Conservation (phyloP, 768 basidiomycete species). For the Pleurotus tuoliensis region DNA sequence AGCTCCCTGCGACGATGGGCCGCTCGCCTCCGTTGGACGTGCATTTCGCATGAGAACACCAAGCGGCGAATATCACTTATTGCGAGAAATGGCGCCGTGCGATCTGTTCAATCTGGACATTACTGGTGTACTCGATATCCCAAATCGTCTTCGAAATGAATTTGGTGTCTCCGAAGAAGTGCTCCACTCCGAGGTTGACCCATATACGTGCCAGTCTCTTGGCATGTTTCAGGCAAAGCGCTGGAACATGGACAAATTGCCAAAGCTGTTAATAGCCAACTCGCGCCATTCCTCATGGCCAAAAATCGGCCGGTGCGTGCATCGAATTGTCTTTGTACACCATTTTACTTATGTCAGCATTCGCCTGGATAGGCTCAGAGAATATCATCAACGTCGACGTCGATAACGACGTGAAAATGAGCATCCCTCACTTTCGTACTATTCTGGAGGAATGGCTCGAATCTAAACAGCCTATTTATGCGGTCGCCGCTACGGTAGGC, state of each 20-base stretch:
- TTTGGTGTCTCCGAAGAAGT: slow-evolving; percentile 29
- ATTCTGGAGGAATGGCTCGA: slow-evolving; percentile 25
- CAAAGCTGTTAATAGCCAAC: slow-evolving; percentile 22
- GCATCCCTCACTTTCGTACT: slow-evolving; percentile 21
- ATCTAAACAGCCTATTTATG: slow-evolving; percentile 32
- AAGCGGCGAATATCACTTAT: slow-evolving; percentile 17
- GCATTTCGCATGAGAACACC: slow-evolving; percentile 28
- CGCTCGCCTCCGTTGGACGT: slow-evolving; percentile 26
- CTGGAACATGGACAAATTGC: slow-evolving; percentile 18
- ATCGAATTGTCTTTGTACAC: not conserved
- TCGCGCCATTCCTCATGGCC: slow-evolving; percentile 47
- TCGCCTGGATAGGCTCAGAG: slow-evolving; percentile 38
- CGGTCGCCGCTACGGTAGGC: slow-evolving; percentile 40
- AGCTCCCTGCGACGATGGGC: slow-evolving; percentile 25
- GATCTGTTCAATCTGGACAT: slow-evolving; percentile 38
- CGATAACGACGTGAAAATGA: slow-evolving; percentile 32
- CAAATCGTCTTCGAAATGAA: slow-evolving; percentile 25
- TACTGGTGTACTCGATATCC: slow-evolving; percentile 29
- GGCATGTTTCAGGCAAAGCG: slow-evolving; percentile 27
- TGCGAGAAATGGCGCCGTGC: slow-evolving; percentile 29
- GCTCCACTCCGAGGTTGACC: slow-evolving; percentile 24
- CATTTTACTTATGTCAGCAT: slow-evolving; percentile 21
- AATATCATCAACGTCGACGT: slow-evolving; percentile 32
- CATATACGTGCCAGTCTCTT: slow-evolving; percentile 31
- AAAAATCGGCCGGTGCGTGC: slow-evolving; percentile 36